Evolutionary conservation across 768 basidiomycete genomes (phyloP), one percentile per base, ranked within the genome.

Genomic region (Coprinellus micaceus): DNA sequence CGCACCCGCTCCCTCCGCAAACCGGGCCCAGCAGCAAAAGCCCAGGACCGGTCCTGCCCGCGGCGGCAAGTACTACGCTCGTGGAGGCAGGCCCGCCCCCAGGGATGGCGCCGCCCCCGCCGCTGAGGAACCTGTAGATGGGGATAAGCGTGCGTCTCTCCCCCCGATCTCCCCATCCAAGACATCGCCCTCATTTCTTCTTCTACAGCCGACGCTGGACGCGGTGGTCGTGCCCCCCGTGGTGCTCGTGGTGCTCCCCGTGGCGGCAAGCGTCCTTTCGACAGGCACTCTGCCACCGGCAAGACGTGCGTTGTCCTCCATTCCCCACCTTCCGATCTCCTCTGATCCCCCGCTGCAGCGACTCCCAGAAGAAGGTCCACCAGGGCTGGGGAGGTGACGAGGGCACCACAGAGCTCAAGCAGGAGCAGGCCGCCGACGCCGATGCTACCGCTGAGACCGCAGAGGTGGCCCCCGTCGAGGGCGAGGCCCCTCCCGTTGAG

Each of bases 351-450:
- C n/a, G n/a, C 43, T 49, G 29, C 60, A 94, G 91, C 70, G 96
- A 98, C 75, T 88, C 91, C 44, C 91, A 94, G 63, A 98, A 98
- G 82, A 93, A 92, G 77, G 75, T 95, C 64, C 89, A 92, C 70
- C 89, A 93, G 68, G 88, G 87, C 62, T 98, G 96, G 96, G 96
- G 96, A 61, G 91, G 89, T 40, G 92, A 94, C 61, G 91, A 94
- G 64, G 93, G 89, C 63, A 80, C 77, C 63, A 71, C 88, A 37
- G 96, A 98, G 73, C 80, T 92, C 66, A 86, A 87, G 74, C 80
- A 78, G 30, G 95, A 98, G 70, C 73, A 84, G 58, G 86, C 82
- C 26, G 96, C 88, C 53, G 81, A 73, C 46, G 77, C 70, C 61
- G 94, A 96, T 66, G 91, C 86, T 39, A 77, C 74, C 22, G 79